A percentile compares a stretch with the other conserved stretches of the same genome.
These are phyloP conservation scores for Aspergillus sparsus DNA, from an alignment of 495 filamentous ascomycete species.

Conservation along the genomic window DNA sequence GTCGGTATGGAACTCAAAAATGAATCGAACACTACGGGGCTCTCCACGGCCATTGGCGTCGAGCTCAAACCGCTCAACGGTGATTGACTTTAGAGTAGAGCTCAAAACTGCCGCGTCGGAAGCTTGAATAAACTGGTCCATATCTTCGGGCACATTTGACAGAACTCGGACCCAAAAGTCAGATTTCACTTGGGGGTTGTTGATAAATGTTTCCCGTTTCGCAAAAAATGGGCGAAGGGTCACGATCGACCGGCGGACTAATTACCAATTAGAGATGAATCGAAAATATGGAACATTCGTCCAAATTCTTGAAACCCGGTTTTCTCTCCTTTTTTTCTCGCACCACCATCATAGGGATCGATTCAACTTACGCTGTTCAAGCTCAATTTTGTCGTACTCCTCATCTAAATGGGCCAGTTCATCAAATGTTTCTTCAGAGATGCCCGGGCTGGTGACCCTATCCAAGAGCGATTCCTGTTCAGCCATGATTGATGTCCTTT, in stretches of 20 bases:
- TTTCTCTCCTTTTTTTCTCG: background rate
- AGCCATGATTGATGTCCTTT: conserved; percentile 27
- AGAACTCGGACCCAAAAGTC: conserved; percentile 91
- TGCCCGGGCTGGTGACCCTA: conserved; percentile 35
- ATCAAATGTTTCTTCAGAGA: conserved; percentile 33
- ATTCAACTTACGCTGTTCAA: conserved; percentile 44
- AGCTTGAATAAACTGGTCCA: conserved; percentile 82
- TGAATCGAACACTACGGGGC: conserved; percentile 50
- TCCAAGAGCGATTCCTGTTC: conserved; percentile 31
- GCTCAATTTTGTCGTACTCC: conserved; percentile 39
- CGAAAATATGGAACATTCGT: conserved; percentile 3
- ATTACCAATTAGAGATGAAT: conserved; percentile 20
- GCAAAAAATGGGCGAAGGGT: conserved; percentile 62
- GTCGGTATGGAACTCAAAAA: conserved; percentile 46
- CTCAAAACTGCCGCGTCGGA: conserved; percentile 70
- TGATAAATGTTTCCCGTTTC: conserved; percentile 66
- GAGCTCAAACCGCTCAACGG: conserved; percentile 76
- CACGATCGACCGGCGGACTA: conserved; percentile 40
- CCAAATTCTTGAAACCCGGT: too few relatives aligned
- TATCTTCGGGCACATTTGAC: conserved; percentile 75
- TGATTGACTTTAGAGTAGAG: conserved; percentile 58
- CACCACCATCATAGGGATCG: conserved; percentile 5
- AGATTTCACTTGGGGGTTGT: conserved; percentile 56
- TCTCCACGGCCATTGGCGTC: conserved; percentile 55
- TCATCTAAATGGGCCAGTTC: conserved; percentile 42